phyloP scores from a whole-genome alignment of 208 protist genomes.

The Phytomonas francai region DNA sequence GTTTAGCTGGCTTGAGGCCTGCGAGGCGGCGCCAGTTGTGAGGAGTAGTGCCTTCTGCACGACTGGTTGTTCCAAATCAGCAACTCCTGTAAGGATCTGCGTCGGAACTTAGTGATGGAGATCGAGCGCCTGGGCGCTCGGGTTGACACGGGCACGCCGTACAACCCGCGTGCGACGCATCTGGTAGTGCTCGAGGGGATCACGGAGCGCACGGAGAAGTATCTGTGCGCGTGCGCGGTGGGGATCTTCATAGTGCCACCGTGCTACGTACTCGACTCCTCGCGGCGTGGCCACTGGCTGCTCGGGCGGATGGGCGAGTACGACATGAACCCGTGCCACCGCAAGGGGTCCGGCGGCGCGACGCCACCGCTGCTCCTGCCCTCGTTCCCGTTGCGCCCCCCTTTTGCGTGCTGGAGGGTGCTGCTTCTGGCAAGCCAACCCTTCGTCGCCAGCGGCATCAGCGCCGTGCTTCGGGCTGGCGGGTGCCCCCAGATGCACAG shows the following conservation, averaged over 20 bases:
- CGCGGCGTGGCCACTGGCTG: constrained; percentile 50
- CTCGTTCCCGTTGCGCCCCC: constrained; percentile 3
- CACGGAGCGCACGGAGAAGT: constrained; percentile 75
- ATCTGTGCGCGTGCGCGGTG: constrained; percentile 59
- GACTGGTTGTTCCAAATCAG: constrained; percentile 62
- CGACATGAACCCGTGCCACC: constrained; percentile 36
- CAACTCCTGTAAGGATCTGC: constrained; percentile 35
- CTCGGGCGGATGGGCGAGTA: constrained; percentile 30
- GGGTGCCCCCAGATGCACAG: constrained; percentile 31
- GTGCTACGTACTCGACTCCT: constrained; percentile 54
- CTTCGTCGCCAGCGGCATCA: constrained; percentile 35
- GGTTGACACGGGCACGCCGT: constrained; percentile 35
- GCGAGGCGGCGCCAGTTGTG: neutral
- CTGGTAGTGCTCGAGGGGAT: constrained; percentile 55
- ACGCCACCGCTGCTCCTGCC: neutral
- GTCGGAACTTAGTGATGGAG: constrained; percentile 25
- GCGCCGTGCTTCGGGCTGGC: constrained; percentile 38
- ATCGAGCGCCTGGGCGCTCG: constrained; percentile 34
- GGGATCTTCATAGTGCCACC: constrained; percentile 53
- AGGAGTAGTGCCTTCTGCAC: constrained; percentile 1
- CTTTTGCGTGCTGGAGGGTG: constrained; percentile 51
- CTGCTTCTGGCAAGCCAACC: constrained; percentile 34
- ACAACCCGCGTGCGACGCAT: constrained; percentile 34
- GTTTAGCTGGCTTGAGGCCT: constrained; percentile 45
- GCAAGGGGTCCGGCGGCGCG: neutral